phyloP scores from a whole-genome alignment of 495 filamentous ascomycete genomes.

The Xanthoparmelia taractica region DNA sequence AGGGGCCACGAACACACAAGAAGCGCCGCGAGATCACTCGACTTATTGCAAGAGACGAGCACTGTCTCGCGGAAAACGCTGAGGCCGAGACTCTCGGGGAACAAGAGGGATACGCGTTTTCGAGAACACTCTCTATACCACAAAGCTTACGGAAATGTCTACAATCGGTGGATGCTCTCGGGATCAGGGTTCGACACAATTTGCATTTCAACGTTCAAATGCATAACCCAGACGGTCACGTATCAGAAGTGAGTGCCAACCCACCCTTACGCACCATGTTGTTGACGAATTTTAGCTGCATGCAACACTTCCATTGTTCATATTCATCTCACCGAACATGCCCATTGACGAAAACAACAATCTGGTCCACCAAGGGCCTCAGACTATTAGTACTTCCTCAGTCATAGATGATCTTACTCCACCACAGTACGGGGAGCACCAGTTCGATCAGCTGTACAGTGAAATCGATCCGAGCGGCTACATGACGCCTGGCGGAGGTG shows the following conservation, averaged over 20 bases:
- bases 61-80: constrained; percentile 49
- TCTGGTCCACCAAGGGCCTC: constrained; percentile 49
- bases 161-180: constrained; percentile 74
- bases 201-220: constrained; percentile 78
- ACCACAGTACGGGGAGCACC: constrained; percentile 79
- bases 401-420: constrained; percentile 54
- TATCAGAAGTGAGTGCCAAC: constrained; percentile 60
- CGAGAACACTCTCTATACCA: constrained; percentile 61
- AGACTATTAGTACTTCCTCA: constrained; percentile 32
- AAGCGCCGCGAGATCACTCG: constrained; percentile 36
- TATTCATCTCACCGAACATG: constrained; percentile 91
- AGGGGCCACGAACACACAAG: constrained; percentile 23
- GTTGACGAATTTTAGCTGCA: constrained; percentile 50
- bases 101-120: constrained; percentile 70
- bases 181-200: constrained; percentile 83
- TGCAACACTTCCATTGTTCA: constrained; percentile 73
- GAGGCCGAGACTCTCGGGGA: constrained; percentile 63
- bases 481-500: constrained; percentile 59
- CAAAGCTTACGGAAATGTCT: constrained; percentile 69
- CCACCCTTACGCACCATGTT: neutral
- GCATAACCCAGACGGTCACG: constrained; percentile 87
- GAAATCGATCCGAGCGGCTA: constrained; percentile 70
- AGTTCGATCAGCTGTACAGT: constrained; percentile 80
- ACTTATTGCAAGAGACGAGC: constrained; percentile 55
- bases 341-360: constrained; percentile 74